Base-by-base conservation (phyloP, 148 eudicot species). In the Silene latifolia region DNA sequence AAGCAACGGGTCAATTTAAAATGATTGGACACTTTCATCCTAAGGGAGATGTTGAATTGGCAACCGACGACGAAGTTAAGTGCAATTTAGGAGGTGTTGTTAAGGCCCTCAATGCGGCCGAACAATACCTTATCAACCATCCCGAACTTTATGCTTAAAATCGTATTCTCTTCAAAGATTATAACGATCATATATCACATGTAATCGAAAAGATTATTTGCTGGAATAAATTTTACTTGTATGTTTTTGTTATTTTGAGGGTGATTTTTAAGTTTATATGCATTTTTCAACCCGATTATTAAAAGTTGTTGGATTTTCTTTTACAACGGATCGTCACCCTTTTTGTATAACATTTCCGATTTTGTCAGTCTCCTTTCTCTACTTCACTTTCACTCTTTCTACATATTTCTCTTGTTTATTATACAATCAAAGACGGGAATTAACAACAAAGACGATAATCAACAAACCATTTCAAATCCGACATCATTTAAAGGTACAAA, bases 1-100 rank as follows among this genome's bases (percentile, higher is more conserved):
- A 67, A 44, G 0, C 46, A 44, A 67, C 2, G 0, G 71, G 71
- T 0, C 24, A 7, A 19, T 67, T 39, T 42, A 67, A 67, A 67
- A 67, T 67, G 54, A 53, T 67, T 4, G 54, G 23, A 44, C 71
- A 67, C 10, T 67, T 39, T 42, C 1, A 67, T 10, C 54, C 71
- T 2, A 67, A 67, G 47, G 71, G 71, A 17, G 70, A 67, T 19
- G 71, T 67, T 19, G 71, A 65, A 65, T 35, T 67, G 54, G 1
- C 54, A 1, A 67, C 53, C 2, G 71, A 67, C 14, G 71, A 67
- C 1, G 71, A 67, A 39, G 71, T 44, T 10, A 42, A 67, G 15
- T 42, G 53, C 17, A 67, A 44, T 19, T 44, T 67, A 42, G 13
- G 17, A 0, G 71, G 71, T 6, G 27, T 67, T 9, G 54, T 44